Base-by-base conservation (phyloP, 441 rosid species). In the Croton laevigatus region DNA sequence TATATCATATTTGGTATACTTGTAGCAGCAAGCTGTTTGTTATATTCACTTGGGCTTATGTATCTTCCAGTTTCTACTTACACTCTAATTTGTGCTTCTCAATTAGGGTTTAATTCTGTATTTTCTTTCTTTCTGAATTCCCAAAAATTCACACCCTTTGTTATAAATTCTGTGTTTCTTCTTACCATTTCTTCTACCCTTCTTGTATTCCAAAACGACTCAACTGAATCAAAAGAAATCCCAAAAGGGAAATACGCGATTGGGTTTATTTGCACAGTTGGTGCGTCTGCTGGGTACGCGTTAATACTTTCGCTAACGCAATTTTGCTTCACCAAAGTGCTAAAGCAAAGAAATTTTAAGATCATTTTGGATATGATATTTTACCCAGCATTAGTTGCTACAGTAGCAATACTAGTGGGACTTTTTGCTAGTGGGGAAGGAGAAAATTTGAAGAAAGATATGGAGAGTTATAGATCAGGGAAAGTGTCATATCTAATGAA, bases 21-120 rank as follows among this genome's bases (percentile, higher is more conserved):
- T 65, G 20, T 82, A 59, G 80, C 85, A 0, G 86, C 72, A 1
- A 78, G 79, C 66, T 71, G 83, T 74, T 2, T 81, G 76, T 65
- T 86, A 73, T 83, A 86, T 75, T 79, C 89, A 5, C 52, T 79
- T 9, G 90, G 90, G n/a, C 84, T 85, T 14, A 36, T 72, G 11
- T 85, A 85, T 75, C 79, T 88, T 1, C 89, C 90, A 0, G 88
- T 82, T 8, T 86, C 90, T 1, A 85, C 89, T 3, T 88, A 81
- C 68, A 81, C 90, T 23, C 82, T 88, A 6, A 74, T 86, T n/a
- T 83, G 82, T 46, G 85, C 91, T 4, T 69, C 86, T 9, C 89
- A 86, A 36, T 54, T 88, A 65, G 90, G 84, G 38, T 88, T 85
- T 78, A 88, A 85, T 62, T 84, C 87, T 3, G 8, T 83, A 4